phyloP scores from a whole-genome alignment of 352 stramenopile species.

The Pythium angustatum region DNA sequence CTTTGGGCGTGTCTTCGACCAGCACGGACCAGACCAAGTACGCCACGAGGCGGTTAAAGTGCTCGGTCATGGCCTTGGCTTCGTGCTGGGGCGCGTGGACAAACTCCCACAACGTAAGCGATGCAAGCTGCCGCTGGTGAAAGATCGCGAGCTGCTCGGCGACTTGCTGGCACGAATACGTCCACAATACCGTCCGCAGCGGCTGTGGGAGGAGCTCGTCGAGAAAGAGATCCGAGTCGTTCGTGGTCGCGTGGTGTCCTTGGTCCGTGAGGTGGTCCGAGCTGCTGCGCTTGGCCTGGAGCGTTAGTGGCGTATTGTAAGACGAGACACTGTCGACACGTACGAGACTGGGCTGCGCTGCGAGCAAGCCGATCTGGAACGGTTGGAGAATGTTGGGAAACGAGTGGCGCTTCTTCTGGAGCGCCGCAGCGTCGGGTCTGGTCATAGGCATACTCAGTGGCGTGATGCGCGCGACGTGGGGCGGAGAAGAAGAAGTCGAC shows the following conservation, averaged over 20 bases:
- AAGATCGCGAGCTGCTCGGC: conserved; percentile 70
- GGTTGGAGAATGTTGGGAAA: conserved; percentile 60
- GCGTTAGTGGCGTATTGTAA: conserved; percentile 8
- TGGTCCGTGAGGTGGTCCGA: conserved; percentile 19
- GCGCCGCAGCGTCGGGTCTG: conserved; percentile 21
- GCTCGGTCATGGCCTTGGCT: conserved; percentile 53
- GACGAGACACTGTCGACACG: neutral
- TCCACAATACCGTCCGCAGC: conserved; percentile 51
- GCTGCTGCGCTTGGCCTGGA: conserved; percentile 21
- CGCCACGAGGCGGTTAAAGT: conserved; percentile 64
- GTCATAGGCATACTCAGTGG: conserved; percentile 32
- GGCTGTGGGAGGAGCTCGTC: conserved; percentile 47
- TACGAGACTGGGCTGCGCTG: neutral
- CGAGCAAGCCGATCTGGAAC: conserved; percentile 19
- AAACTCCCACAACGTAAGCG: conserved; percentile 59
- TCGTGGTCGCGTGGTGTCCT: neutral
- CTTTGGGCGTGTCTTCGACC: conserved; percentile 63
- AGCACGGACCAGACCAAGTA: conserved; percentile 81
- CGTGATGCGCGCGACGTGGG: conserved; percentile 20
- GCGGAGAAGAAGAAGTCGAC: neutral
- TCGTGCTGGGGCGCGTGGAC: conserved; percentile 45
- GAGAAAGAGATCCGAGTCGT: conserved; percentile 45
- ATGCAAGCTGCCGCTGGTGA: conserved; percentile 53
- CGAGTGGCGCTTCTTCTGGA: conserved; percentile 65
- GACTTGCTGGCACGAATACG: conserved; percentile 50